phyloP scores from a whole-genome alignment of 345 rosid genomes.

The Passiflora organensis region DNA sequence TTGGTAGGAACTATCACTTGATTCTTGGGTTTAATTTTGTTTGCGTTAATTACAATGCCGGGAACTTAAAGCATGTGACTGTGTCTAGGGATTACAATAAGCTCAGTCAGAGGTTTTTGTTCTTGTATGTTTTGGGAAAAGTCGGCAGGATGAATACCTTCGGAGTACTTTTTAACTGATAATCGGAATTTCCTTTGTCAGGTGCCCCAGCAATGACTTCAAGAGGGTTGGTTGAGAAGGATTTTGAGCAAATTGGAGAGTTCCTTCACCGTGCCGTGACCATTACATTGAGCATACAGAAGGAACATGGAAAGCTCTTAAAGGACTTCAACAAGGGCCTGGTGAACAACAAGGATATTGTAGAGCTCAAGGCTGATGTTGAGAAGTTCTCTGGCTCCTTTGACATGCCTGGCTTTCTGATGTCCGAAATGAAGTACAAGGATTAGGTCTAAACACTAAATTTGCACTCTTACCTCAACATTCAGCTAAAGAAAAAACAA shows the following conservation, averaged over 20 bases:
- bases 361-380: conserved; percentile 63
- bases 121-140: not conserved
- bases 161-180: too few relatives aligned
- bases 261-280: conserved; percentile 88
- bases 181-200: conserved; percentile 21
- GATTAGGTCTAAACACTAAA: conserved; percentile 5
- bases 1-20: conserved; percentile 45
- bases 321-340: conserved; percentile 39
- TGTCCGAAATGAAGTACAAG: conserved; percentile 32
- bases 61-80: not conserved
- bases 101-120: not conserved
- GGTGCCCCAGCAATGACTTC: conserved; percentile 99
- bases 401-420: conserved; percentile 32
- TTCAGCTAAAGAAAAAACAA: not conserved
- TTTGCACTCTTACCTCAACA: too few relatives aligned
- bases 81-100: not conserved
- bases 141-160: too few relatives aligned
- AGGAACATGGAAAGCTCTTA: conserved; percentile 74
- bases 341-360: conserved; percentile 77
- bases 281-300: conserved; percentile 74
- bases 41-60: not conserved
- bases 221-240: conserved; percentile 91
- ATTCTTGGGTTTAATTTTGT: not conserved
- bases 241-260: conserved; percentile 91
- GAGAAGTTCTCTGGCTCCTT: conserved; percentile 27